Conservation (phyloP, 176 grass and related monocot genomes). For the Thalia dealbata region DNA sequence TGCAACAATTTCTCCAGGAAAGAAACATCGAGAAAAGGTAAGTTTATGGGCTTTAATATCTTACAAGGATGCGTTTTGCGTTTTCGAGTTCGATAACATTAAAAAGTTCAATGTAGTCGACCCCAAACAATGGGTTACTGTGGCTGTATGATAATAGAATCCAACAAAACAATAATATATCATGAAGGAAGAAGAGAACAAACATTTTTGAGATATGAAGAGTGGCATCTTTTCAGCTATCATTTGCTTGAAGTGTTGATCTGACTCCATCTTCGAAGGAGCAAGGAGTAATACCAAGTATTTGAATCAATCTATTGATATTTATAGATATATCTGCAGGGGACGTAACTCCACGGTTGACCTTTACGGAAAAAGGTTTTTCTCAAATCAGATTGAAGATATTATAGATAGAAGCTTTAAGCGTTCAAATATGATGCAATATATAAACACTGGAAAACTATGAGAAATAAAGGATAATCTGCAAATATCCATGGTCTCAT, state of each 20-base stretch:
- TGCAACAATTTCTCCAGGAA: too few relatives aligned
- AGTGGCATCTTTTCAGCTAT: background rate
- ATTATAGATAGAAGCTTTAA: background rate
- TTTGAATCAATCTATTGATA: conserved; percentile 56
- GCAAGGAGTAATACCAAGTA: conserved; percentile 46
- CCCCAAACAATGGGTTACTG: too few relatives aligned
- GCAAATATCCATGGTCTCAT: background rate
- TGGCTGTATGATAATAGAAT: background rate
- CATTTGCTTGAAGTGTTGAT: conserved; percentile 47
- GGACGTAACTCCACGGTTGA: conserved; percentile 65
- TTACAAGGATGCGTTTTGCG: too few relatives aligned
- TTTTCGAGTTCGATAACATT: too few relatives aligned
- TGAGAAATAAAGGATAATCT: background rate
- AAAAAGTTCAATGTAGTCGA: too few relatives aligned
- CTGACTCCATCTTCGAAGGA: conserved; percentile 67
- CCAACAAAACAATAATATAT: too few relatives aligned
- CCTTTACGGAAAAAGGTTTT: conserved; percentile 23
- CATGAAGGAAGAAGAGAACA: too few relatives aligned
- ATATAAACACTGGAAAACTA: background rate
- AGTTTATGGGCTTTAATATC: too few relatives aligned
- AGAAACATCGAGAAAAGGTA: too few relatives aligned
- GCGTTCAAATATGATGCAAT: background rate
- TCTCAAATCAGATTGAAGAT: background rate
- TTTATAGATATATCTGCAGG: conserved; percentile 96
- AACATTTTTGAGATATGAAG: too few relatives aligned